Evolutionary conservation across 1,284 basidiomycete genomes (phyloP), one percentile per base, ranked within the genome.

Genomic region (Ceratobasidium sp.): DNA sequence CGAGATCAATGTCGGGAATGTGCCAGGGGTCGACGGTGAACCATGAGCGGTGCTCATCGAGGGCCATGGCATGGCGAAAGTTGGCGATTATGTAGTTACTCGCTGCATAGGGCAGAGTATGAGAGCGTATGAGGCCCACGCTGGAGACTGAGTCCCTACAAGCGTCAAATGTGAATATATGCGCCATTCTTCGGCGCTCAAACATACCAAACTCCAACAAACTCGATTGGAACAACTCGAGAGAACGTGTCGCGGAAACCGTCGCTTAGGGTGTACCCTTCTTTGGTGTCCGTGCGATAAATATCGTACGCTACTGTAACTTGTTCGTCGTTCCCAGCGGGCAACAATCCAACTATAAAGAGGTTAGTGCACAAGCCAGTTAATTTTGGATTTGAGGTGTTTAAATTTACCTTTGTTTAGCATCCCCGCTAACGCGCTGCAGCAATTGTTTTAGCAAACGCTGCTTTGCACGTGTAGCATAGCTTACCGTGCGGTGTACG

Each of bases 171-270:
- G 3, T 59, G 26, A 38, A 23, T 57, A 44, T 65, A 26, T 57
- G 50, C 59, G 59, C 5, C 33, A 9, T 28, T 40, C 40, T 3
- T 20, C 26, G 26, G 44, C 44, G 3, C 17, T 33, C 5, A 17
- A 1, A 73, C 79, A 42, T 64, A 81, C 80, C 80, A 81, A 20
- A 81, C 80, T 38, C 80, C 80, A 7, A 81, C 66, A 64, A 81
- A 79, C 15, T 79, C 80, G 61, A 81, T 80, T 42, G 79, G 57
- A 9, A 81, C 78, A 20, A 48, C 57, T 44, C 76, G 69, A 4
- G 76, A 79, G 66, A 81, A 81, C 6, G 80, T 78, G 17, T 73
- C 68, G 28, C 80, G 79, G 64, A 80, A 81, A 5, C 57, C 57
- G 54, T 78, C 50, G 59, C 71, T 65, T 20, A 74, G 3, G 10